Conservation (phyloP, 1,284 basidiomycete species). For the Schizophyllum amplum region DNA sequence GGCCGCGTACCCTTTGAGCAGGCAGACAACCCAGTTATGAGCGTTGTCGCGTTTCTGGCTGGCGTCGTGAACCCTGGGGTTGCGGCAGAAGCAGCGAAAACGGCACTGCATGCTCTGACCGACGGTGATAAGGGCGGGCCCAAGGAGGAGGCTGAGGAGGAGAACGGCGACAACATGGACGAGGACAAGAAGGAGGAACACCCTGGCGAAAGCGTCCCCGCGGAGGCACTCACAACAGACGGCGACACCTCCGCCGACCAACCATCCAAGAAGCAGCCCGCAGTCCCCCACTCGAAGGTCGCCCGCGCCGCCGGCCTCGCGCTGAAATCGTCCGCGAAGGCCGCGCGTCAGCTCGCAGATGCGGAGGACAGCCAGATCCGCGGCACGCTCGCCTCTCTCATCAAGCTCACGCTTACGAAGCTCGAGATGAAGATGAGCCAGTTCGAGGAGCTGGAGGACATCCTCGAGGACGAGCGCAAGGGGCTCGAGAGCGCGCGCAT, state of each 20-base stretch:
- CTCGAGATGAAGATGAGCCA: constrained; percentile 90
- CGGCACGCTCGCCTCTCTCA: constrained; percentile 74
- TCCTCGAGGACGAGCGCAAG: constrained; percentile 81
- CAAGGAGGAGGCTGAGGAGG: constrained; percentile 27
- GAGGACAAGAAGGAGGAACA: constrained; percentile 22
- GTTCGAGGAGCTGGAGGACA: constrained; percentile 86
- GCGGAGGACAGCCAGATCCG: constrained; percentile 82
- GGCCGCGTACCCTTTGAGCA: constrained; percentile 86
- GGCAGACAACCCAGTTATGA: constrained; percentile 97
- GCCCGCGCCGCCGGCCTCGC: constrained; percentile 78
- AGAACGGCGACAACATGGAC: constrained; percentile 29
- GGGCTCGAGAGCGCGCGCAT: constrained; percentile 65
- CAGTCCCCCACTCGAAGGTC: constrained; percentile 67
- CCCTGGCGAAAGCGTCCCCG: background rate
- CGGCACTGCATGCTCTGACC: constrained; percentile 76
- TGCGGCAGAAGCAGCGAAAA: constrained; percentile 90
- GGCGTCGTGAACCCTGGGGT: constrained; percentile 88
- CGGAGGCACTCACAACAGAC: background rate
- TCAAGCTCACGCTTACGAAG: constrained; percentile 89
- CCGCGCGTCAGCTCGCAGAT: constrained; percentile 76
- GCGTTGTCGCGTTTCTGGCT: constrained; percentile 94
- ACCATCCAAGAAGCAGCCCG: constrained; percentile 26
- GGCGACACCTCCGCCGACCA: constrained; percentile 33
- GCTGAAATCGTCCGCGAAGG: constrained; percentile 84
- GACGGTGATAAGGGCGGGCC: constrained; percentile 23